phyloP scores from a whole-genome alignment of 2,329 filamentous ascomycete genomes.

The Exserohilum rostratum region DNA sequence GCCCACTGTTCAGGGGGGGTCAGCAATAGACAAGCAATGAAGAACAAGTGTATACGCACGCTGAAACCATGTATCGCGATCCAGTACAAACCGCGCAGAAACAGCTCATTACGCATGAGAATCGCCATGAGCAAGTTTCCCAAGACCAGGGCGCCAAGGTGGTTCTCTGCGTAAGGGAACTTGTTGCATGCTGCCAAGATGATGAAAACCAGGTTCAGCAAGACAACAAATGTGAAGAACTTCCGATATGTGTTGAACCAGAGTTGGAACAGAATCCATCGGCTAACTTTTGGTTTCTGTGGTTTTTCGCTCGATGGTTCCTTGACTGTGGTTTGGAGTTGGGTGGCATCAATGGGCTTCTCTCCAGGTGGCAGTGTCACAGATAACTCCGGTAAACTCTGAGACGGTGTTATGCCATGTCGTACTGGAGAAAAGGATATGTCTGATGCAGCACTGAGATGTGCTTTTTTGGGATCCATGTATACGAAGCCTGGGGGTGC shows the following conservation, averaged over 20 bases:
- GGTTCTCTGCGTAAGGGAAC: conserved; percentile 42
- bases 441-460: conserved; percentile 17
- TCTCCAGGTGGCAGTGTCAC: conserved; percentile 27
- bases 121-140: conserved; percentile 42
- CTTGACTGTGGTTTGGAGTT: conserved; percentile 22
- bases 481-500: conserved; percentile 37
- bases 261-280: conserved; percentile 39
- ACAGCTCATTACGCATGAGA: conserved; percentile 43
- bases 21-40: conserved; percentile 4
- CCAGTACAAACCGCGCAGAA: conserved; percentile 41
- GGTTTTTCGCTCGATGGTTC: conserved; percentile 18
- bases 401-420: conserved; percentile 42
- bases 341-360: conserved; percentile 25
- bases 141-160: conserved; percentile 41
- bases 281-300: conserved; percentile 30
- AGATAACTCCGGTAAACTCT: conserved; percentile 41
- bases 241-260: conserved; percentile 48
- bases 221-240: conserved; percentile 42
- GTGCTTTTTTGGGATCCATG: conserved; percentile 21
- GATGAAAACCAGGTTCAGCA: conserved; percentile 40
- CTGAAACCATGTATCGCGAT: conserved; percentile 40
- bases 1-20: conserved; percentile 34
- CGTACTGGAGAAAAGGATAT: conserved; percentile 38
- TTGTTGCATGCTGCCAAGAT: conserved; percentile 34
- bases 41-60: conserved; percentile 19